phyloP scores from a whole-genome alignment of 345 rosid species.

The Xanthoceras sorbifolium region DNA sequence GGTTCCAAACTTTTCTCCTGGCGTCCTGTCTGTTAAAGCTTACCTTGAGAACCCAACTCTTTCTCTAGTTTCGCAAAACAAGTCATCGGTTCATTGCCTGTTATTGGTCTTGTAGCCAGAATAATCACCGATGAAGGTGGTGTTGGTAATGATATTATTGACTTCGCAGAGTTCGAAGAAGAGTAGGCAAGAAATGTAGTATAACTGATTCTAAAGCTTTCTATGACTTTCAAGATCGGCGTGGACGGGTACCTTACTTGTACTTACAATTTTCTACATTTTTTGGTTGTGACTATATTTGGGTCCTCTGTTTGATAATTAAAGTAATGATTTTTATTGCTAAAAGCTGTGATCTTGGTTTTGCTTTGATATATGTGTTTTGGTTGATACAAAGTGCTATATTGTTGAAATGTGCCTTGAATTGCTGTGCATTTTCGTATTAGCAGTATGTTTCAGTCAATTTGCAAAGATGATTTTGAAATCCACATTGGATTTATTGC shows the following conservation, averaged over 20 bases:
- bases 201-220: constrained; percentile 82
- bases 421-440: too few relatives aligned
- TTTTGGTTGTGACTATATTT: background rate
- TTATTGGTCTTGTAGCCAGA: constrained; percentile 83
- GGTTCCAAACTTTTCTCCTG: constrained; percentile 28
- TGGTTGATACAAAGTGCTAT: background rate
- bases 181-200: constrained; percentile 83
- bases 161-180: constrained; percentile 91
- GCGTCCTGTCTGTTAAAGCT: constrained; percentile 48
- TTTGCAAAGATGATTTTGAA: background rate
- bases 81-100: constrained; percentile 87
- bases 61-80: constrained; percentile 69
- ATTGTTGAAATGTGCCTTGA: background rate
- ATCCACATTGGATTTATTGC: background rate
- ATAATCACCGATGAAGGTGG: constrained; percentile 92
- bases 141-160: constrained; percentile 77
- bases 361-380: background rate
- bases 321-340: background rate
- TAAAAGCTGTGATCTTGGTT: constrained; percentile 6
- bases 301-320: background rate
- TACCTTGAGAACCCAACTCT: constrained; percentile 85
- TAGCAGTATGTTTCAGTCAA: too few relatives aligned
- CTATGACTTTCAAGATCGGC: constrained; percentile 79
- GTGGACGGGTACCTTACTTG: constrained; percentile 63
- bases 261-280: background rate